These are phyloP conservation scores for Candida oleophila DNA, from an alignment of 805 yeast species.

Conservation along the genomic window DNA sequence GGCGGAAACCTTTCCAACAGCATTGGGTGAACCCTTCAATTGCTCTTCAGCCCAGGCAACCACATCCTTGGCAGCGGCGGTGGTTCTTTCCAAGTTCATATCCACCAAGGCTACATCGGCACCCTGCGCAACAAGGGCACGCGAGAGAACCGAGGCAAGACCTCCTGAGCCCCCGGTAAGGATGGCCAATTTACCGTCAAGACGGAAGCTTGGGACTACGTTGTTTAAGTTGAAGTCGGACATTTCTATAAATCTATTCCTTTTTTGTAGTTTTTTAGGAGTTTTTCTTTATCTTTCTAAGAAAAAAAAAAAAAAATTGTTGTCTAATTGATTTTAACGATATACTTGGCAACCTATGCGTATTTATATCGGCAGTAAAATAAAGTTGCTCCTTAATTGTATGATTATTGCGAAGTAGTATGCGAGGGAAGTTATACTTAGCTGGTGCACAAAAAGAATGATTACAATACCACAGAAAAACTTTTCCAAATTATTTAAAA, in stretches of 20 bases:
- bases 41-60: constrained; percentile 46
- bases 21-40: constrained; percentile 30
- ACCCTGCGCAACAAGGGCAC: constrained; percentile 73
- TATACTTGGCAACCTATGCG: no score
- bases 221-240: constrained; percentile 37
- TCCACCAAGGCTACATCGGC: constrained; percentile 75
- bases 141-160: constrained; percentile 60
- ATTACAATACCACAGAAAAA: background rate
- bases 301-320: no score
- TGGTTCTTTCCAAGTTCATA: constrained; percentile 58
- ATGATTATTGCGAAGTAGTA: no score
- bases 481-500: background rate
- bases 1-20: constrained; percentile 48
- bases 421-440: no score
- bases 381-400: no score
- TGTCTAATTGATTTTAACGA: no score
- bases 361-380: no score
- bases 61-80: constrained; percentile 52
- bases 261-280: no score
- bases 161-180: constrained; percentile 86
- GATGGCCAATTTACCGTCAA: constrained; percentile 69
- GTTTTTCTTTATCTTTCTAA: no score
- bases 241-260: background rate
- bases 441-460: background rate
- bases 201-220: constrained; percentile 62